Base-by-base conservation (phyloP, 108 stramenopile genomes). In the Ochromonas danica region DNA sequence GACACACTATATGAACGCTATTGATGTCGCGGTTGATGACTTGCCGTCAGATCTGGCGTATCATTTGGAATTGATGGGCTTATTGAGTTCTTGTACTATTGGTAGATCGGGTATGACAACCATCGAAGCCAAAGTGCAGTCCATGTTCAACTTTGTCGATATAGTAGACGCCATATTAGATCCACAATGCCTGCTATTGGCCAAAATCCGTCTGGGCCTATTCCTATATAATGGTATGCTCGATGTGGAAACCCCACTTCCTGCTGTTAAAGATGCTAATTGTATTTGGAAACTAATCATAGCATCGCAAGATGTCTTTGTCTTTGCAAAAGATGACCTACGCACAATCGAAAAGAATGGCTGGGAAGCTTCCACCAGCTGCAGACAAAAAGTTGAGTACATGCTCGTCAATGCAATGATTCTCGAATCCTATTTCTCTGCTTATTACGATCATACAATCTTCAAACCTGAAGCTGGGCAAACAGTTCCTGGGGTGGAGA, bases 91-190 rank as follows among this genome's bases (percentile, higher is more conserved):
- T 25, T 83, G 82, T 78, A 67, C 82, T 1, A 62, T 83, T 10
- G 82, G 82, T 40, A 71, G 43, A 3, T 41, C 51, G 30, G 60
- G 67, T 61, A 80, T 83, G 63, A 83, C 82, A 25, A 63, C 79
- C 40, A 78, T 83, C 17, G 82, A 83, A 78, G 82, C 82, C 3
- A 83, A 83, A 61, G 63, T 83, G 1, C 82, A 83, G 71, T 62
- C 45, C 3, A 38, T 83, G 40, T 80, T 70, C 61, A 38, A 27
- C 22, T 79, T 62, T 62, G 60, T 72, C 43, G 3, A 61, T 41
- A 31, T 83, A 1, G 28, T 83, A 25, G 40, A 79, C 30, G 57
- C 79, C 22, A 80, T 83, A 0, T 14, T 71, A 0, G 79, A 80
- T 78, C 28, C 39, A 25, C 0, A 14, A 30, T 70, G 62, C 60